These are phyloP conservation scores for Ganoderma meredithae DNA, from an alignment of 1,284 basidiomycete species.

Conservation along the genomic window DNA sequence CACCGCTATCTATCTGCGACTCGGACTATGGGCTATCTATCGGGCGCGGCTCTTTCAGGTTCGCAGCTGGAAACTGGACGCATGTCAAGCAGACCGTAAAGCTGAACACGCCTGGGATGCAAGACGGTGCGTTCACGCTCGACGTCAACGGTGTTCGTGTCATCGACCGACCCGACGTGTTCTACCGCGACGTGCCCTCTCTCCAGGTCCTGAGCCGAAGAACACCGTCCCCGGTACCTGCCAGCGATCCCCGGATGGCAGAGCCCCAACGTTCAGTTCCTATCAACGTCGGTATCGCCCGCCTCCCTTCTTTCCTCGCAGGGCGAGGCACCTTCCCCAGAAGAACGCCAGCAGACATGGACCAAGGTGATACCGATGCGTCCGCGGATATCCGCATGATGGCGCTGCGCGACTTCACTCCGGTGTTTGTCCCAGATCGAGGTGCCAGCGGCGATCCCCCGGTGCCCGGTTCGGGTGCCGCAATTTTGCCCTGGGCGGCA, in stretches of 20 bases:
- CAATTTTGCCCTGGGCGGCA: not conserved
- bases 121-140: conserved; percentile 47
- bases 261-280: not conserved
- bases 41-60: conserved; percentile 78
- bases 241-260: not conserved
- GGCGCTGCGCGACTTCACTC: conserved; percentile 11
- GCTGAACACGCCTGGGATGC: conserved; percentile 72
- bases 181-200: conserved; percentile 57
- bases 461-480: not conserved
- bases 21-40: conserved; percentile 73
- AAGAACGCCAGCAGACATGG: not conserved
- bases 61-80: conserved; percentile 72
- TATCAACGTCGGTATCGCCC: not conserved
- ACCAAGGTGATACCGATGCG: not conserved
- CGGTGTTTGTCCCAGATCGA: conserved; percentile 14
- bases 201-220: not conserved
- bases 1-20: conserved; percentile 67
- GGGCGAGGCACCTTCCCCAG: not conserved
- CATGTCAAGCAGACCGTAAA: conserved; percentile 65
- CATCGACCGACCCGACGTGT: conserved; percentile 63
- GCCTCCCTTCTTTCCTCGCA: not conserved
- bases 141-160: conserved; percentile 62
- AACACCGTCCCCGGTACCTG: not conserved
- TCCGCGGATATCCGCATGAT: not conserved
- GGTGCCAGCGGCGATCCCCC: conserved; percentile 1